Evolutionary conservation across 2,329 filamentous ascomycete genomes (phyloP), one percentile per base, ranked within the genome.

Genomic region (Arthrobotrys entomopaga): DNA sequence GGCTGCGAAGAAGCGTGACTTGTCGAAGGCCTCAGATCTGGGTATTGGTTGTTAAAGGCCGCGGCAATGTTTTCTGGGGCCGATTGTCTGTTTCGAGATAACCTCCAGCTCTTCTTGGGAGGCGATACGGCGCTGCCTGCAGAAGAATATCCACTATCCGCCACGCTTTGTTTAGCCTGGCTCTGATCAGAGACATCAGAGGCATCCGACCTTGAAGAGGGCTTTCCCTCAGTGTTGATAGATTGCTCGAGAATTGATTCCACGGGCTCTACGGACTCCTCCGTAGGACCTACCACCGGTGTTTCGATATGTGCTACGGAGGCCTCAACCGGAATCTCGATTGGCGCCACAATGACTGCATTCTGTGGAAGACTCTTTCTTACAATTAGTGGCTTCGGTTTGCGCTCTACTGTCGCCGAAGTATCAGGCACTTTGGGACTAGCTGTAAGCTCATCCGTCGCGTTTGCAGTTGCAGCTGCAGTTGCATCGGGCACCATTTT

Each of bases 101-200:
- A 24, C 24, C 50, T 57, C 61, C 49, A 66, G 16, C 48, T 49
- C 29, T 58, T 60, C 34, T 56, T 49, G 2, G 61, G 57, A 19
- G 69, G 61, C 15, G 61, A 24, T 16, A 34, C 34, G 1, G 61
- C 20, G 29, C 69, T 66, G 19, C 50, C 61, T 52, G 56, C 69
- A 22, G 69, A 73, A 8, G 69, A 73, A 48, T 73, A 73, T 15
- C 69, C 69, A 24, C 69, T 73, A 24, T 73, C 69, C 22, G 26
- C 61, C 7, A 49, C 54, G 19, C 60, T 72, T 19, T 72, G 67
- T 19, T 65, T 73, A 16, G 56, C 26, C 29, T 72, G 66, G 22
- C 58, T 71, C n/a, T 65, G 53, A 22, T 73, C 54, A 10, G 69
- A 73, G 6, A 53, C 29, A 48, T 66, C 69, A 2, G 69, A 73